Base-by-base conservation (phyloP, 768 basidiomycete genomes). In the Solioccasus polychromus region DNA sequence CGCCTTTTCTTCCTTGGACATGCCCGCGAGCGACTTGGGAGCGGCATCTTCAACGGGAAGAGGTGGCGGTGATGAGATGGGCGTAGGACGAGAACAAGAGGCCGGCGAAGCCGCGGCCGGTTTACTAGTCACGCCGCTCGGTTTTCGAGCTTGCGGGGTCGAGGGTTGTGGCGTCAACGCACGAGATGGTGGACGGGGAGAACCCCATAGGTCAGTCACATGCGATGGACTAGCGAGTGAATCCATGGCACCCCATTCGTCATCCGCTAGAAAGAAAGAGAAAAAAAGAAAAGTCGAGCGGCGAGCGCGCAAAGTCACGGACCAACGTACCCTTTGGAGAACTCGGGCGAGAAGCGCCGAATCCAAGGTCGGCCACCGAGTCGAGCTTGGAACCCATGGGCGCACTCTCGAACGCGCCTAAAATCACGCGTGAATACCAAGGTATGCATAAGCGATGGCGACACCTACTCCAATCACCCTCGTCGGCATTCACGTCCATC, bases 391-490 rank as follows among this genome's bases (percentile, higher is more conserved):
- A 56, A 0, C 66, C 62, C 1, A 62, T 55, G 31, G 74, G 66
- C 22, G 55, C 77, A 44, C 78, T 78, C 63, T 91, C 88, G 53
- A 92, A 92, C n/a, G 82, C 85, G 60, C 81, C 89, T 85, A 42
- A 11, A 44, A 37, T 32, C 8, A 9, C 8, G 14, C 5, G 31
- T 32, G 14, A 32, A 32, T 15, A 32, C 6, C 31, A 15, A 32
- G n/a, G 14, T 12, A 47, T 11, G 3, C n/a, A n/a, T n/a, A n/a
- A n/a, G n/a, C n/a, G n/a, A n/a, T n/a, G n/a, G n/a, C n/a, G n/a
- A n/a, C n/a, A 74, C 85, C 61, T 62, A 89, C 94, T 88, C 94
- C 94, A 99, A 61, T 97, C 95, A 57, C 85, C 94, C 20, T 83
- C 79, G 56, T 98, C 94, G 0, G 89, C 92, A 58, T 92, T 85